A percentile compares a stretch with the other conserved stretches of the same genome.
These are phyloP conservation scores for Quambalaria eucalypti DNA, from an alignment of 1,284 basidiomycete genomes.

Conservation along the genomic window DNA sequence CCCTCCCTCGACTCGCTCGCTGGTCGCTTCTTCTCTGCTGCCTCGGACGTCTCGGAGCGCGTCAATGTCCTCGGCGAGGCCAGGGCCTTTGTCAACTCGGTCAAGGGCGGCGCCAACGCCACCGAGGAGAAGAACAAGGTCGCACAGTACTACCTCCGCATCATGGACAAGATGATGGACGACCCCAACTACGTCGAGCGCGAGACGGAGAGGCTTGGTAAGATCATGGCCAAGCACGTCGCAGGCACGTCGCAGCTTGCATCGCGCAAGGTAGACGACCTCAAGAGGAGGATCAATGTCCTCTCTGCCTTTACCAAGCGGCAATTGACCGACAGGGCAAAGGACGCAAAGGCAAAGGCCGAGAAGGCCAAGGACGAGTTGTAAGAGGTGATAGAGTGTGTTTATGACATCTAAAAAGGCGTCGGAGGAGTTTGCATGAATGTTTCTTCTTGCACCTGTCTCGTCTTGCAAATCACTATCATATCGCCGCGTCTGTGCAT, in stretches of 20 bases:
- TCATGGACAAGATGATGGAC: constrained; percentile 79
- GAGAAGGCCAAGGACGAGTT: constrained; percentile 6
- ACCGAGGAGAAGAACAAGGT: constrained; percentile 48
- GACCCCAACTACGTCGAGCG: constrained; percentile 69
- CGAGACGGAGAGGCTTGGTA: constrained; percentile 63
- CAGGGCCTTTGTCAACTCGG: constrained; percentile 44
- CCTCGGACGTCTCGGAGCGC: constrained; percentile 52
- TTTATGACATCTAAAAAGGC: no score
- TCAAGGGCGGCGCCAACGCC: constrained; percentile 24
- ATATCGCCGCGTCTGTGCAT: no score
- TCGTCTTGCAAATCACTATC: no score
- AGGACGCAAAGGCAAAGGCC: constrained; percentile 3
- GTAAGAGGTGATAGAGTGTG: no score
- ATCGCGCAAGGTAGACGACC: constrained; percentile 76
- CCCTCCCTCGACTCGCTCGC: constrained; percentile 70
- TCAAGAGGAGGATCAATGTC: constrained; percentile 80
- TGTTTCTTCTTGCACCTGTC: no score
- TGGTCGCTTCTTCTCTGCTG: constrained; percentile 61
- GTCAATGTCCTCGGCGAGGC: constrained; percentile 58
- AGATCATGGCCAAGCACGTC: constrained; percentile 63
- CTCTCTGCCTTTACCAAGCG: constrained; percentile 59
- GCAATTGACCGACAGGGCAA: constrained; percentile 4
- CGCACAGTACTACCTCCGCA: constrained; percentile 69
- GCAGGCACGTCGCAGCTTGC: constrained; percentile 52
- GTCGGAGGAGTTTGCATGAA: no score